Base-by-base conservation (phyloP, 2,329 filamentous ascomycete species). In the Trichoderma koningiopsis region DNA sequence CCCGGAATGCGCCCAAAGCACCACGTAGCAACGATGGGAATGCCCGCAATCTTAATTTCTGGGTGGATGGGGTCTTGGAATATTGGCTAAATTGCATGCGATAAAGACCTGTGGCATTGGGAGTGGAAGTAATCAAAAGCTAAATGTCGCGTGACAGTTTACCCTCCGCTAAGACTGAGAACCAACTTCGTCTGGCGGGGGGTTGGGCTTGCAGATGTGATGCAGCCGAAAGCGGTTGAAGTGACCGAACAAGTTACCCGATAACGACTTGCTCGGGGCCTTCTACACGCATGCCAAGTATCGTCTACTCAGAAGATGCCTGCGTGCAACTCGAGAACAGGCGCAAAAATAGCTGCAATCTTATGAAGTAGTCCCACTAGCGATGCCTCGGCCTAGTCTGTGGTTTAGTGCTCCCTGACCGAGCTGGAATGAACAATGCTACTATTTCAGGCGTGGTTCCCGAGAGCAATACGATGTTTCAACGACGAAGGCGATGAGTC, bases 21-120 rank as follows among this genome's bases (percentile, higher is more conserved):
- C 55, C 43, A 33, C 29, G 31, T 43, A 59, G 64, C 64, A 67
- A 67, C 64, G 40, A 49, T 29, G 40, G 64, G 64, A 67, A 67
- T 59, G 64, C 55, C 35, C 29, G 22, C 29, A 52, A 67, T 59
- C 35, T 67, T 47, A 37, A 47, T 37, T 37, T 16, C 33, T 22
- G 56, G 52, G 40, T 29, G 52, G 33, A 64, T 27, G 52, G 49
- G 61, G 61, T 43, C 19, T 10, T 24, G n/a, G 64, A 52, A 67
- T 37, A 57, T 59, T 58, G 55, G 40, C 53, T 52, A 67, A 52
- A 58, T 67, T 67, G 64, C 64, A 24, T 22, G 58, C 58, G 64
- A 67, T 56, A 67, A 43, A 59, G 40, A 40, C 53, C 40, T 59
- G 55, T 33, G 47, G 56, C 49, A 66, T 37, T 52, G 58, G 55